Conservation (phyloP, 805 yeast species). For the Pichia ethanolica region DNA sequence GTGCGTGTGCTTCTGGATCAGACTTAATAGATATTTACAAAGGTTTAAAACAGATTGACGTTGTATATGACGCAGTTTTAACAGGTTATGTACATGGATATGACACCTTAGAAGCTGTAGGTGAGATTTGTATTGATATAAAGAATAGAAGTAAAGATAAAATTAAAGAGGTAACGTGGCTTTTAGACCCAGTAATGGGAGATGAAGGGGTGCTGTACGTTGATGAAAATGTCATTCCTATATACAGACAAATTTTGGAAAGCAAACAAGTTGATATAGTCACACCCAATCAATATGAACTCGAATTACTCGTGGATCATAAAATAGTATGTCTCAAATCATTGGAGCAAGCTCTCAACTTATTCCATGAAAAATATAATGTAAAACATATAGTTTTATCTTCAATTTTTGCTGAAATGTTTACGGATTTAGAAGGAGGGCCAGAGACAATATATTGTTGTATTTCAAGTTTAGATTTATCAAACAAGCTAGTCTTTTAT, state of each 20-base stretch:
- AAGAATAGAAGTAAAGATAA: conserved; percentile 28
- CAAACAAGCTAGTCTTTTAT: conserved; percentile 26
- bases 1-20: conserved; percentile 35
- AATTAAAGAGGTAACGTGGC: conserved; percentile 33
- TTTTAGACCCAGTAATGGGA: conserved; percentile 77
- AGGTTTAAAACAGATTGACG: conserved; percentile 30
- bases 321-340: conserved; percentile 33
- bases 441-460: conserved; percentile 33
- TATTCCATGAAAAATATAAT: conserved; percentile 40
- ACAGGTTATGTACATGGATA: conserved; percentile 66
- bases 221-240: conserved; percentile 49
- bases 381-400: conserved; percentile 63
- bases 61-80: conserved; percentile 46
- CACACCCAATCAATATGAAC: conserved; percentile 89
- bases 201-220: conserved; percentile 70
- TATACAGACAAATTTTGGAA: conserved; percentile 40
- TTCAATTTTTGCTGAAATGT: conserved; percentile 33
- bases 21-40: conserved; percentile 33
- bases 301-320: conserved; percentile 49
- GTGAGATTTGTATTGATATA: conserved; percentile 28
- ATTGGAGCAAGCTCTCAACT: conserved; percentile 39
- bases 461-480: conserved; percentile 30
- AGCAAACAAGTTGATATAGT: conserved; percentile 54
- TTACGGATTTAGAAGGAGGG: conserved; percentile 10
- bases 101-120: conserved; percentile 38